Percentiles rank a stretch among this genome's conserved stretches.
Conservation (phyloP, 495 filamentous ascomycete species). For the Xylaria castorea region DNA sequence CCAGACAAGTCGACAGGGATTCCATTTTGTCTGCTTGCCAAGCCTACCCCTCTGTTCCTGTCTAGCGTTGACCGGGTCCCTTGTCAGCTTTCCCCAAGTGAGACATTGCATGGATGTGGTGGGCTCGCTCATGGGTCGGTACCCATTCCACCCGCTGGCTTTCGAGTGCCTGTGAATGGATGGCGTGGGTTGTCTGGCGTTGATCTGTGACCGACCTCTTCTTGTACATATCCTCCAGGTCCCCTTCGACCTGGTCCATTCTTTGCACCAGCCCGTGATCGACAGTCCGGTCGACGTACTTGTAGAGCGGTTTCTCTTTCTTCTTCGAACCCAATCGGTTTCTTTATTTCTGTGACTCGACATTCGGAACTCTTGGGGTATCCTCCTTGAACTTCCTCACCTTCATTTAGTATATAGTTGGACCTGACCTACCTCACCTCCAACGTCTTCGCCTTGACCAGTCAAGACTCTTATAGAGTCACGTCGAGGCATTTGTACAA, state of each 20-base stretch:
- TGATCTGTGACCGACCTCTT: conserved; percentile 46
- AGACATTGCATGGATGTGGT: conserved; percentile 46
- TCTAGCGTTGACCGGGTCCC: conserved; percentile 39
- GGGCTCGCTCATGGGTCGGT: conserved; percentile 41
- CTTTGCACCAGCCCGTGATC: conserved; percentile 51
- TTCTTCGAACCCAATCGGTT: conserved; percentile 59
- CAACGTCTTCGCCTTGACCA: conserved; percentile 35
- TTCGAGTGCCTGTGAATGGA: conserved; percentile 48
- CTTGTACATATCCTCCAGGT: conserved; percentile 58
- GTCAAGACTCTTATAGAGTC: conserved; percentile 34
- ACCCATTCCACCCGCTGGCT: conserved; percentile 42
- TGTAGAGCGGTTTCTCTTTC: conserved; percentile 56
- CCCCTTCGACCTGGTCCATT: conserved; percentile 52
- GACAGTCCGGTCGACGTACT: conserved; percentile 55
- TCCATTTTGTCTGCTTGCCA: conserved; percentile 35
- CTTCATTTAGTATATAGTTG: conserved; percentile 48
- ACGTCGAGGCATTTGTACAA: conserved; percentile 49
- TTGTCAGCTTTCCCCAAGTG: conserved; percentile 55
- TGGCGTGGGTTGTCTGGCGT: conserved; percentile 45
- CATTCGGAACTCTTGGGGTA: conserved; percentile 49
- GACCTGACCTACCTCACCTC: conserved; percentile 27
- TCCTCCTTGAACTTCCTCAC: conserved; percentile 47
- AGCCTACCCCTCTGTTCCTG: conserved; percentile 42
- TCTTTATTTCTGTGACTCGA: conserved; percentile 55
- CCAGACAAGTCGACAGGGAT: conserved; percentile 54